Percentiles rank a stretch among this genome's conserved stretches.
These are phyloP conservation scores for Pyrenula aspistea DNA, from an alignment of 495 filamentous ascomycete species.

Conservation along the genomic window DNA sequence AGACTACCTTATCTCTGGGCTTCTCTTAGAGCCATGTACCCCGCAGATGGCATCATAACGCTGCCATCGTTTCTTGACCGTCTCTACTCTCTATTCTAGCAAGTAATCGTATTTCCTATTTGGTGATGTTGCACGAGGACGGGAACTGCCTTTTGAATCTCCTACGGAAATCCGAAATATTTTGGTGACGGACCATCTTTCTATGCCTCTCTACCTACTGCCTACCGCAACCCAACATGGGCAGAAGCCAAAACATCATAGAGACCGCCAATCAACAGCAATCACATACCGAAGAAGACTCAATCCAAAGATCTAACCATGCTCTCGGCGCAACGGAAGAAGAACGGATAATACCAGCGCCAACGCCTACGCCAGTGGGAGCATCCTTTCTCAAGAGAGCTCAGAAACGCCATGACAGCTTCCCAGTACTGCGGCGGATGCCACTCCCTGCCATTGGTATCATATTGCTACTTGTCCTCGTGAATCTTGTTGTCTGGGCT, in stretches of 20 bases:
- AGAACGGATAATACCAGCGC: background rate
- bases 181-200: no score
- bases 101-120: no score
- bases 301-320: background rate
- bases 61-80: no score
- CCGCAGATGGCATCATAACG: background rate
- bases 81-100: no score
- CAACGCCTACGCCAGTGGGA: background rate
- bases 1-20: background rate
- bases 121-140: no score
- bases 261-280: background rate
- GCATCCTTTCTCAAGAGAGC: conserved; percentile 18
- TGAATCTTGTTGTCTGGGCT: conserved; percentile 66
- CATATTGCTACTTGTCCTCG: conserved; percentile 47
- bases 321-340: background rate
- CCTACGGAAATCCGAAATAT: no score
- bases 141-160: no score
- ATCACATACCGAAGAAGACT: background rate
- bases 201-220: no score
- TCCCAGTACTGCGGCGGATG: conserved; percentile 41
- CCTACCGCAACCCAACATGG: no score
- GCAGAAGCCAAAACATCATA: background rate
- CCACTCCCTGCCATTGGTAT: conserved; percentile 55
- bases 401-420: conserved; percentile 28
- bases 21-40: background rate